Evolutionary conservation across 2,329 filamentous ascomycete genomes (phyloP).

Genomic region (Scytalidium sp.): DNA sequence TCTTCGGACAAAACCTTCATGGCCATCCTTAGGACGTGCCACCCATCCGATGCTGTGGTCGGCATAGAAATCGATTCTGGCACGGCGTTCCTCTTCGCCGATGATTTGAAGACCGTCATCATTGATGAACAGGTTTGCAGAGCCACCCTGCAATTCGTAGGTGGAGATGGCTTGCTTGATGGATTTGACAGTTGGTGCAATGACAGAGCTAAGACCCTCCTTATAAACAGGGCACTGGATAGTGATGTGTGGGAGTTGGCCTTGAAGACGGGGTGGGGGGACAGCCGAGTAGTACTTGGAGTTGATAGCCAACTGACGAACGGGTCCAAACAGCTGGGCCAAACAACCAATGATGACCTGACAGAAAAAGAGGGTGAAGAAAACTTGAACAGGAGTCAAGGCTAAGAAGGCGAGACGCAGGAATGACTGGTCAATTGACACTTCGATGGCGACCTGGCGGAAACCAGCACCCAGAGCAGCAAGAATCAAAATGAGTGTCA

Average conservation of each 20-base stretch:
- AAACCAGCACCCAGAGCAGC: constrained; percentile 67
- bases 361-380: constrained; percentile 79
- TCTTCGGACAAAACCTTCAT: constrained; percentile 58
- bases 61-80: constrained; percentile 65
- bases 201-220: constrained; percentile 73
- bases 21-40: constrained; percentile 60
- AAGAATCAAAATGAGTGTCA: constrained; percentile 64
- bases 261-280: constrained; percentile 60
- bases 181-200: constrained; percentile 72
- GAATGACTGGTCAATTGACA: constrained; percentile 61
- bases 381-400: constrained; percentile 69
- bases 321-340: constrained; percentile 72
- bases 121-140: constrained; percentile 74
- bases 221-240: constrained; percentile 90
- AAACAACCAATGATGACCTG: constrained; percentile 76
- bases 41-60: constrained; percentile 70
- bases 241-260: constrained; percentile 67
- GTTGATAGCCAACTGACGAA: constrained; percentile 70
- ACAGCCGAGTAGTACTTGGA: constrained; percentile 79
- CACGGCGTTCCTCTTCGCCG: constrained; percentile 56
- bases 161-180: constrained; percentile 76
- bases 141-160: constrained; percentile 75
- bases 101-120: constrained; percentile 72
- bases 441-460: constrained; percentile 66
- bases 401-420: constrained; percentile 61